Conservation (phyloP, 306 rosid genomes). For the Nissolia schottii region DNA sequence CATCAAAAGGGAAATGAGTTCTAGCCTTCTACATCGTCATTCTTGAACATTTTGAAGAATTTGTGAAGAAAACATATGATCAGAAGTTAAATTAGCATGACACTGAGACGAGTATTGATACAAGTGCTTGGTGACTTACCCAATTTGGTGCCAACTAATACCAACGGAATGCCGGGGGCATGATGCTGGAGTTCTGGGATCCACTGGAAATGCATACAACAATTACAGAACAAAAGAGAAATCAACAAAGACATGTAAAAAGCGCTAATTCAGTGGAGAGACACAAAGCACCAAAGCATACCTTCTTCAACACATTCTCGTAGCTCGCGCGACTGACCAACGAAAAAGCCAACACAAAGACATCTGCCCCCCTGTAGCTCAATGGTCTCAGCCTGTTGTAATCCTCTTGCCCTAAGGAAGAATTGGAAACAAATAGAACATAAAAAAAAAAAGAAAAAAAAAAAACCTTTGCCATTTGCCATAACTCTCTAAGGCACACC, state of each 20-base stretch:
- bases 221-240: slow-evolving; percentile 5
- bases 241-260: slow-evolving; percentile 8
- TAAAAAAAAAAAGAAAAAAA: not conserved
- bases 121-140: slow-evolving; percentile 41
- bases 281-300: slow-evolving; percentile 19
- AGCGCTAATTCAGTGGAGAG: not conserved
- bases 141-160: slow-evolving; percentile 80
- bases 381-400: slow-evolving; percentile 89
- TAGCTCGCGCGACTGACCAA: slow-evolving; percentile 84
- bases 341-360: slow-evolving; percentile 83
- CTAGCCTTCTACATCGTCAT: not conserved
- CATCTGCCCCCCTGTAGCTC: slow-evolving; percentile 94
- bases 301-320: slow-evolving; percentile 82
- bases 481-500: not conserved
- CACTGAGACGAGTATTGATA: not conserved
- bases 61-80: not conserved
- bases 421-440: slow-evolving; percentile 9
- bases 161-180: slow-evolving; percentile 76
- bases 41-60: not conserved
- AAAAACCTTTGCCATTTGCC: slow-evolving; percentile 13
- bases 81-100: not conserved
- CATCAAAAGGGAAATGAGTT: not conserved
- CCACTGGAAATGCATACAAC: slow-evolving; percentile 51
- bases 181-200: slow-evolving; percentile 90
- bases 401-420: slow-evolving; percentile 81